A percentile compares a stretch with the other conserved stretches of the same genome.
Evolutionary conservation across 768 basidiomycete genomes (phyloP).

Genomic region (Tricholoma bakamatsutake): DNA sequence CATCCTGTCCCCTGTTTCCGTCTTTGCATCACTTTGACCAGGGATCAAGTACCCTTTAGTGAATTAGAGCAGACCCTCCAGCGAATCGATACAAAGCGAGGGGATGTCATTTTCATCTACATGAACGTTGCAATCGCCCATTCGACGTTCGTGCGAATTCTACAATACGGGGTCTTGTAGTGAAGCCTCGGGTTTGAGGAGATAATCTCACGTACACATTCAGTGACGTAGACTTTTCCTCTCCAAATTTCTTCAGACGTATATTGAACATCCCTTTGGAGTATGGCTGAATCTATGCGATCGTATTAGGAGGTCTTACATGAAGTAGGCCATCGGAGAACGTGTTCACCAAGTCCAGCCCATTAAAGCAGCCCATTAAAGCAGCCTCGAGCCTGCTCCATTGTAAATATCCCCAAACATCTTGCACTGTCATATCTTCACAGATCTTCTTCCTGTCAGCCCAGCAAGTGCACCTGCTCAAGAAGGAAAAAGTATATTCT

Average conservation of each 20-base stretch:
- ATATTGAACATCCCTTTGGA: no score
- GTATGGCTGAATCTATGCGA: background rate
- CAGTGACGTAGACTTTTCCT: no score
- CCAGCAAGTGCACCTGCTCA: slow-evolving; percentile 25
- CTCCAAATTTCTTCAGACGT: no score
- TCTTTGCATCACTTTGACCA: background rate
- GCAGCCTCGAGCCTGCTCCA: slow-evolving; percentile 1
- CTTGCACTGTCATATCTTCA: slow-evolving; percentile 1
- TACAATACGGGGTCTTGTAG: no score
- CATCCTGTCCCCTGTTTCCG: background rate
- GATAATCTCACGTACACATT: no score
- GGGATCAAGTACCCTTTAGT: no score
- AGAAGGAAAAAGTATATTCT: slow-evolving; percentile 22
- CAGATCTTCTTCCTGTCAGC: slow-evolving; percentile 6
- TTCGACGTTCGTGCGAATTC: no score
- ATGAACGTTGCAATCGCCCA: no score
- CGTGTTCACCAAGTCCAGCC: slow-evolving; percentile 1
- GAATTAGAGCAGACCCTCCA: no score
- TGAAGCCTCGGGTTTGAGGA: no score
- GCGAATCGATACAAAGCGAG: no score
- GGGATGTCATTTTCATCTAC: background rate
- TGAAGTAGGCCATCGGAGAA: background rate
- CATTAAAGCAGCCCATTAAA: slow-evolving; percentile 3
- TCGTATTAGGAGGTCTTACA: background rate
- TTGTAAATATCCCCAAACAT: slow-evolving; percentile 6